A percentile compares a stretch with the other conserved stretches of the same genome.
These are phyloP conservation scores for Amyloporia xantha DNA, from an alignment of 768 basidiomycete genomes.

Conservation along the genomic window DNA sequence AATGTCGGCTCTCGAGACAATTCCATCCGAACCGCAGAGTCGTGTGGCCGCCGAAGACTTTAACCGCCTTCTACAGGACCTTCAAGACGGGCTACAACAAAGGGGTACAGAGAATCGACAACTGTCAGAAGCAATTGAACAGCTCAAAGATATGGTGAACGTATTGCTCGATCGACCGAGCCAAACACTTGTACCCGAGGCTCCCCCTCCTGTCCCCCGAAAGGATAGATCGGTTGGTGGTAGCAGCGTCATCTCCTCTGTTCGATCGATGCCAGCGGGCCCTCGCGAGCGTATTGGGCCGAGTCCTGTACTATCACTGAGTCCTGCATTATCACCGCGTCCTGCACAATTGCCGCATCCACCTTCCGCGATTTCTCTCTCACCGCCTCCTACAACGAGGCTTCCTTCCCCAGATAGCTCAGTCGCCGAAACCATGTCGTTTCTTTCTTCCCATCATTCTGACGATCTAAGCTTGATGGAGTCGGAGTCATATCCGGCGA, in stretches of 20 bases:
- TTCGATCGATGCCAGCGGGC: slow-evolving; percentile 10
- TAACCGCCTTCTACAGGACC: slow-evolving; percentile 41
- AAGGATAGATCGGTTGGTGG: slow-evolving; percentile 42
- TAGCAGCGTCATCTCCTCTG: slow-evolving; percentile 30
- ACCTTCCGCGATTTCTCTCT: slow-evolving; percentile 28
- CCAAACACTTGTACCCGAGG: slow-evolving; percentile 11
- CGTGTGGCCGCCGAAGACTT: slow-evolving; percentile 46
- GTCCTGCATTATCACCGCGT: not conserved
- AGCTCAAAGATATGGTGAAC: slow-evolving; percentile 62
- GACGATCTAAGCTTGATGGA: slow-evolving; percentile 53
- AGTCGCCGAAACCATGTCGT: slow-evolving; percentile 31
- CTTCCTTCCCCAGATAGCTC: slow-evolving; percentile 35
- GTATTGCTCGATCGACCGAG: slow-evolving; percentile 26
- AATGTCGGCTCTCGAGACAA: slow-evolving; percentile 37
- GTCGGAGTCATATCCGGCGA: slow-evolving; percentile 26
- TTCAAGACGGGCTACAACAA: slow-evolving; percentile 59
- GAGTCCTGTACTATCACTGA: not conserved
- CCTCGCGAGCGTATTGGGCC: slow-evolving; percentile 11
- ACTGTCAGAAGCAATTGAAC: slow-evolving; percentile 58
- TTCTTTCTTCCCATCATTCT: slow-evolving; percentile 62
- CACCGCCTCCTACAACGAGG: slow-evolving; percentile 40
- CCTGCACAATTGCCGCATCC: slow-evolving; percentile 5
- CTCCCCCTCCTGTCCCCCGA: slow-evolving; percentile 23
- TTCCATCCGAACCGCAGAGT: slow-evolving; percentile 33
- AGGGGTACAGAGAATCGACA: slow-evolving; percentile 60